phyloP scores from a whole-genome alignment of 768 basidiomycete species.

The Mycena haematopus region DNA sequence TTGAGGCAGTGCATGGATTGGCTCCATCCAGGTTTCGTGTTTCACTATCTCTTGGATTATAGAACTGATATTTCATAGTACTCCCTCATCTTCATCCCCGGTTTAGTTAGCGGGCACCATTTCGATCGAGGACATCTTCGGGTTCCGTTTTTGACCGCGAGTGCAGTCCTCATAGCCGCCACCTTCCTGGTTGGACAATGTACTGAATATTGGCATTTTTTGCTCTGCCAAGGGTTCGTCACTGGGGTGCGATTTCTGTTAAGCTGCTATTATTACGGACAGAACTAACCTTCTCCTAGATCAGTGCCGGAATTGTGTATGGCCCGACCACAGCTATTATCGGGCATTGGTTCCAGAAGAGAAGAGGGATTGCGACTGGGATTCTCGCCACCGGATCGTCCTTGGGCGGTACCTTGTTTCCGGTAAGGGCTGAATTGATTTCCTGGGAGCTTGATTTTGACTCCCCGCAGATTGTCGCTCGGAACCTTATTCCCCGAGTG shows the following conservation, averaged over 20 bases:
- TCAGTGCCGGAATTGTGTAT: constrained; percentile 52
- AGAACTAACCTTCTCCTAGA: constrained; percentile 31
- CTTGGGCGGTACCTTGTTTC: constrained; percentile 67
- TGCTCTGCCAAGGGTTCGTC: constrained; percentile 75
- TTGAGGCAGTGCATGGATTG: constrained; percentile 75
- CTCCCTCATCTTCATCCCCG: constrained; percentile 67
- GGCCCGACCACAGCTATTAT: constrained; percentile 57
- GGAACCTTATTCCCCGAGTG: constrained; percentile 57
- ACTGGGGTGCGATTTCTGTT: constrained; percentile 54
- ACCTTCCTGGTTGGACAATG: constrained; percentile 79
- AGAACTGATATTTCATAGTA: constrained; percentile 49
- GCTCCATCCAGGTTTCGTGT: constrained; percentile 66
- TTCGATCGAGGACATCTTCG: constrained; percentile 77
- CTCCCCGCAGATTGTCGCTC: constrained; percentile 46
- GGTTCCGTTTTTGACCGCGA: constrained; percentile 53
- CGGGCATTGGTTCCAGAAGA: constrained; percentile 70
- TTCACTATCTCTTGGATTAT: neutral
- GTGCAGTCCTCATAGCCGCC: constrained; percentile 56
- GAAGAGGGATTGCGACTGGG: constrained; percentile 59
- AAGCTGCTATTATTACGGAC: neutral
- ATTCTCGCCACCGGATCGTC: constrained; percentile 62
- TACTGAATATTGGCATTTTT: constrained; percentile 77
- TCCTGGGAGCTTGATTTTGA: neutral
- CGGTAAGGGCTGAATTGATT: constrained; percentile 30
- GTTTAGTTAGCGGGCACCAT: constrained; percentile 69